Percentiles rank a stretch among this genome's conserved stretches.
phyloP scores from a whole-genome alignment of 108 stramenopile species.

The Fragilariopsis cylindrus region DNA sequence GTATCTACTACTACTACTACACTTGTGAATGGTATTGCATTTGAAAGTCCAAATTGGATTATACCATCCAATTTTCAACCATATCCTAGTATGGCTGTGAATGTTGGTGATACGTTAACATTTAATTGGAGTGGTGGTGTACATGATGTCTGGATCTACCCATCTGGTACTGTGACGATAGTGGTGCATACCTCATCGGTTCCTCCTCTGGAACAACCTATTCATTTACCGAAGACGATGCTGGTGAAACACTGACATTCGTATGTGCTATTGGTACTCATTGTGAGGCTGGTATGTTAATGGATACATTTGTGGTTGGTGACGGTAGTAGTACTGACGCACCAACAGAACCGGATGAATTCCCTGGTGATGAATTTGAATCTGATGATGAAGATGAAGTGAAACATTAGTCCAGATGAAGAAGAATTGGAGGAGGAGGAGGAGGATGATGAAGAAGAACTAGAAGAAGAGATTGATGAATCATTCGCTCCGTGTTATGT shows the following conservation, averaged over 20 bases:
- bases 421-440: not conserved
- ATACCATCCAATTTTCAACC: not conserved
- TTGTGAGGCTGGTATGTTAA: constrained; percentile 12
- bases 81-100: constrained; percentile 17
- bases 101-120: constrained; percentile 20
- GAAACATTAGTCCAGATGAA: too few relatives aligned
- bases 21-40: too few relatives aligned
- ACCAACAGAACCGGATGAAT: too few relatives aligned
- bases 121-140: constrained; percentile 19
- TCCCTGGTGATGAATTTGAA: too few relatives aligned
- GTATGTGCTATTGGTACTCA: constrained; percentile 19
- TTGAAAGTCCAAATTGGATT: constrained; percentile 5
- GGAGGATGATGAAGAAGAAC: not conserved
- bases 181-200: constrained; percentile 3
- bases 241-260: constrained; percentile 16
- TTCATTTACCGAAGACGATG: constrained; percentile 17
- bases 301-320: constrained; percentile 5
- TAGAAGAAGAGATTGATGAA: not conserved
- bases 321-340: not conserved
- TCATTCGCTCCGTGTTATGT: constrained; percentile 1
- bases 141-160: constrained; percentile 31
- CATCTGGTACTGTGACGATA: constrained; percentile 19
- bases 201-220: constrained; percentile 6
- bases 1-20: too few relatives aligned
- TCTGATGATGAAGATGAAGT: not conserved